phyloP scores from a whole-genome alignment of 208 protist species.

The Wallacemonas sp. region DNA sequence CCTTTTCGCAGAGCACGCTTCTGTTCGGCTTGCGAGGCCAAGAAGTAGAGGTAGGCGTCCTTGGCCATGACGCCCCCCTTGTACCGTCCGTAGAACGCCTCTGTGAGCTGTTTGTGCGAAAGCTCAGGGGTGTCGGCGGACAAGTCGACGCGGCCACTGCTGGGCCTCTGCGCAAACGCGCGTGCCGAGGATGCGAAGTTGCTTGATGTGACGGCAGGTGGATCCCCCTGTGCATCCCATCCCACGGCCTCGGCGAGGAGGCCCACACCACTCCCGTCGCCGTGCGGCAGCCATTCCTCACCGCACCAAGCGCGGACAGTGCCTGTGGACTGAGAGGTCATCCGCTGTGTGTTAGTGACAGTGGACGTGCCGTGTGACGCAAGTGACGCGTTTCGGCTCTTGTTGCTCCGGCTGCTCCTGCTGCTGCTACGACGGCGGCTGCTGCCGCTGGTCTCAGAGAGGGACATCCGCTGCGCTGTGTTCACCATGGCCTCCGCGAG shows the following conservation, averaged over 20 bases:
- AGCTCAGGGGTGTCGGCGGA: constrained; percentile 19
- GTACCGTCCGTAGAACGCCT: constrained; percentile 61
- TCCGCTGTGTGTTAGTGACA: too few species aligned
- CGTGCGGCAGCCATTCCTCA: background rate
- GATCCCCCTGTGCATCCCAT: background rate
- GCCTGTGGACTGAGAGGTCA: too few species aligned
- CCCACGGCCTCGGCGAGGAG: constrained; percentile 1
- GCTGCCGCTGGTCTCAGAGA: background rate
- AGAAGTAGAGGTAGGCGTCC: constrained; percentile 69
- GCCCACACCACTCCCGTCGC: background rate
- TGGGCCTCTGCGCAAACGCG: too few species aligned
- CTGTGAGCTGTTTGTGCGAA: constrained; percentile 59
- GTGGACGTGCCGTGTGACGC: too few species aligned
- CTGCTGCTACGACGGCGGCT: background rate
- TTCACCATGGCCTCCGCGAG: constrained; percentile 44
- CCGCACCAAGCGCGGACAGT: too few species aligned
- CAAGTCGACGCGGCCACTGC: too few species aligned
- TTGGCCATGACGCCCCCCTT: constrained; percentile 50
- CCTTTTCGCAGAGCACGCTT: constrained; percentile 2
- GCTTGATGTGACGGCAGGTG: too few species aligned
- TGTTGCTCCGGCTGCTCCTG: background rate
- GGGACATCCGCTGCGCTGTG: constrained; percentile 24
- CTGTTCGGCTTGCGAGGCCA: constrained; percentile 12
- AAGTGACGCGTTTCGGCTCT: background rate
- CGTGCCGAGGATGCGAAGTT: too few species aligned